These are phyloP conservation scores for Eutrema japonicum DNA, from an alignment of 345 rosid genomes.

Conservation along the genomic window DNA sequence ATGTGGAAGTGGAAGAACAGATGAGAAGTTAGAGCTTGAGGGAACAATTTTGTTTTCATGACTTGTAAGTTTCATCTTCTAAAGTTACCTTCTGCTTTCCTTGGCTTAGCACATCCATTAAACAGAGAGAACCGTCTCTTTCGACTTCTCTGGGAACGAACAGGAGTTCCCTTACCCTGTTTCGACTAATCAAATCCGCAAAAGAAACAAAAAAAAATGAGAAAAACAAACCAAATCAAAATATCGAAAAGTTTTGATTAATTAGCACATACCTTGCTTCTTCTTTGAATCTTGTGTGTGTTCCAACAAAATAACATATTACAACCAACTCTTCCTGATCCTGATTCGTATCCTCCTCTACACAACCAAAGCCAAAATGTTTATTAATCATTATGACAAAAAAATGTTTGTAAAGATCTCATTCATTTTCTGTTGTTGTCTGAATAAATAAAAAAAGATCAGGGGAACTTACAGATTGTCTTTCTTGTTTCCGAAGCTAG, in stretches of 20 bases:
- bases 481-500: slow-evolving; percentile 59
- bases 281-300: slow-evolving; percentile 49
- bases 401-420: not conserved
- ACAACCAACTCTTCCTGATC: slow-evolving; percentile 79
- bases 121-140: slow-evolving; percentile 64
- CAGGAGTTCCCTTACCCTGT: slow-evolving; percentile 64
- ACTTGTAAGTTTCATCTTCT: slow-evolving; percentile 47
- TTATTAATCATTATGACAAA: not conserved
- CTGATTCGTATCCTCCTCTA: slow-evolving; percentile 89
- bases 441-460: not conserved
- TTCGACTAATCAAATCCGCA: slow-evolving; percentile 18
- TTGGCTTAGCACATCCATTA: slow-evolving; percentile 67
- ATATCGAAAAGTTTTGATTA: not conserved
- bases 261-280: slow-evolving; percentile 61
- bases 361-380: slow-evolving; percentile 36
- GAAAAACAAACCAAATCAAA: not conserved
- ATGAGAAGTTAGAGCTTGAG: slow-evolving; percentile 26
- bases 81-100: slow-evolving; percentile 55
- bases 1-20: slow-evolving; percentile 22
- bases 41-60: slow-evolving; percentile 15
- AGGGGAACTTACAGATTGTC: slow-evolving; percentile 72
- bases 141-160: slow-evolving; percentile 49
- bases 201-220: not conserved
- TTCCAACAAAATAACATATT: slow-evolving; percentile 88
- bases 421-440: not conserved